Base-by-base conservation (phyloP, 305 asterid genomes). In the Coffea humblotiana region DNA sequence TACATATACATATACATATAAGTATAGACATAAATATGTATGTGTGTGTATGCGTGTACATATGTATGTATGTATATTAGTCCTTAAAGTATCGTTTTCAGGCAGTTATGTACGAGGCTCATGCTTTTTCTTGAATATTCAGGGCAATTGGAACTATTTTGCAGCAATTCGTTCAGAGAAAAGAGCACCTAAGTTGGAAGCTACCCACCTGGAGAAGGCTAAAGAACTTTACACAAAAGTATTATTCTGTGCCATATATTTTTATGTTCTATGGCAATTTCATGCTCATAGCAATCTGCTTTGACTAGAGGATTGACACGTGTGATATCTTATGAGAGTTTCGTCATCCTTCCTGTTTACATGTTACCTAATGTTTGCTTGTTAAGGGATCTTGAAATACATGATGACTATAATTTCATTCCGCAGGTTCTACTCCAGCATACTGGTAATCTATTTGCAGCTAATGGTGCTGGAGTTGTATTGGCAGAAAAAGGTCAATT, bases 131-230 rank as follows among this genome's bases (percentile, higher is more conserved):
- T 80, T 82, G 69, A 54, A 54, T 80, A 76, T 85, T 76, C 78
- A 96, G 98, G 99, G 99, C 25, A 96, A 96, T 76, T 96, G 99
- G 99, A 96, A 96, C 85, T 96, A 91, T 92, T 96, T 87, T 80
- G 99, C 98, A 2, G 98, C 99, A 65, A 93, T 94, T 79, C 98
- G 99, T 76, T 90, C 90, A 65, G 99, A 96, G 92, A 96, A 94
- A 91, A 91, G 97, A 86, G 88, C 88, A 86, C 99, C 98, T 2
- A 93, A 96, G 87, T 79, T 96, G 88, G 99, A 96, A 85, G 97
- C 98, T 83, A 94, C 98, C 56, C 99, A 96, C 91, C 88, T 91
- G 52, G 98, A 96, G 91, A 96, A 96, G 91, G 97, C 99, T 35
- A 94, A 94, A 91, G 99, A 96, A 83, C 94, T 96, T 56, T 94